Conservation (phyloP, 306 rosid genomes). For the Cicer pinnatifidum region DNA sequence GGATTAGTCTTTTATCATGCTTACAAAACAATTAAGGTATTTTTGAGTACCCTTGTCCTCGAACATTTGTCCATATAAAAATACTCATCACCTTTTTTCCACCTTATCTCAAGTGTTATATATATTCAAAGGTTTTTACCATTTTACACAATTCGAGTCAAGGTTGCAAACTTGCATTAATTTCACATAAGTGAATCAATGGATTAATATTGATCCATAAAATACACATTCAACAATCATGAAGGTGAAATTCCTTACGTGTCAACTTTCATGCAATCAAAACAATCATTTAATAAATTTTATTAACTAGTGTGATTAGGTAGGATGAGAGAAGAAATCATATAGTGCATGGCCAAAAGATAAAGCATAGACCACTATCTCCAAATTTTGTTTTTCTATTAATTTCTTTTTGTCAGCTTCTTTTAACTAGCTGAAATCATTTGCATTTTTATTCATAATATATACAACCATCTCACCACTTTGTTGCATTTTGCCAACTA, state of each 20-base stretch:
- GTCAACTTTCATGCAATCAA: conserved; percentile 50
- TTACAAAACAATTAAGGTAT: no score
- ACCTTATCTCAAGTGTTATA: conserved; percentile 18
- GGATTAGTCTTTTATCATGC: no score
- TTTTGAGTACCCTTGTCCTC: no score
- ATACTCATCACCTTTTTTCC: background rate
- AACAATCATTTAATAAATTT: conserved; percentile 14
- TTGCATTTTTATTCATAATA: conserved; percentile 35
- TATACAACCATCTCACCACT: conserved; percentile 32
- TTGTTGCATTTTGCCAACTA: conserved; percentile 42
- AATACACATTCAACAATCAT: conserved; percentile 41
- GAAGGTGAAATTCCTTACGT: conserved; percentile 50
- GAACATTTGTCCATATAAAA: no score
- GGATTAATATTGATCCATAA: conserved; percentile 38
- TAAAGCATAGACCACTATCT: conserved; percentile 51
- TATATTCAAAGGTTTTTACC: conserved; percentile 37
- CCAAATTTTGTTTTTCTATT: background rate
- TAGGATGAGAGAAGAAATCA: conserved; percentile 26
- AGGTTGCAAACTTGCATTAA: conserved; percentile 10
- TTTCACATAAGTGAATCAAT: background rate
- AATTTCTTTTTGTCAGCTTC: conserved; percentile 8
- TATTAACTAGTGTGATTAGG: conserved; percentile 45
- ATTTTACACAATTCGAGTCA: conserved; percentile 31
- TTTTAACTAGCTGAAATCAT: conserved; percentile 37
- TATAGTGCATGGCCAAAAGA: conserved; percentile 37